phyloP scores from a whole-genome alignment of 768 basidiomycete species.

The Lactifluus subvellereus region DNA sequence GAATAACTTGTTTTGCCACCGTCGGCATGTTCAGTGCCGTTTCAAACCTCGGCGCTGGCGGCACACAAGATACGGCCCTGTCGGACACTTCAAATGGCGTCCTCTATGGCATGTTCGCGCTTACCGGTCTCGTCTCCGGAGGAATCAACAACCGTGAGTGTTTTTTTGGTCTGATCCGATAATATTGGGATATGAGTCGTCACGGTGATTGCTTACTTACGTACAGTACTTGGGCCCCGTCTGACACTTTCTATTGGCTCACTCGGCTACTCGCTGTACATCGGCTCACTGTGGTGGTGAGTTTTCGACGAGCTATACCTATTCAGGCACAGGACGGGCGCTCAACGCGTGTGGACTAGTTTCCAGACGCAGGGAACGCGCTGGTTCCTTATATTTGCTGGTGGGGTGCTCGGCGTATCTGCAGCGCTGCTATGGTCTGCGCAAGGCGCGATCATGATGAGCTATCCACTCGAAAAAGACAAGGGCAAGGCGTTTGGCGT shows the following conservation, averaged over 20 bases:
- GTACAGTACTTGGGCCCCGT: slow-evolving; percentile 42
- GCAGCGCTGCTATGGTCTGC: slow-evolving; percentile 52
- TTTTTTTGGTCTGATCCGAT: slow-evolving; percentile 7
- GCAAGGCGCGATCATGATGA: slow-evolving; percentile 50
- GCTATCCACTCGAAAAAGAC: slow-evolving; percentile 50
- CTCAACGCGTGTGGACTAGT: slow-evolving; percentile 19
- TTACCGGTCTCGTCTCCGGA: slow-evolving; percentile 39
- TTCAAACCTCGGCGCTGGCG: slow-evolving; percentile 37
- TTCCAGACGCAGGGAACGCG: slow-evolving; percentile 36
- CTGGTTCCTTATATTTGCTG: slow-evolving; percentile 45
- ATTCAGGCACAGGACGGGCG: background rate
- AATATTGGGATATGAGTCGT: background rate
- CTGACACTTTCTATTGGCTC: slow-evolving; percentile 47
- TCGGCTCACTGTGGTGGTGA: slow-evolving; percentile 43
- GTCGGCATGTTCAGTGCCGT: slow-evolving; percentile 39
- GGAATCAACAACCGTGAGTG: slow-evolving; percentile 33
- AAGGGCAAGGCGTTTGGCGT: slow-evolving; percentile 47
- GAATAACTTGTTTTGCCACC: slow-evolving; percentile 32
- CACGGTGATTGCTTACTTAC: background rate
- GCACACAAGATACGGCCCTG: slow-evolving; percentile 36
- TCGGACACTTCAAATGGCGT: slow-evolving; percentile 39
- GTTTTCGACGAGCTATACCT: slow-evolving; percentile 7
- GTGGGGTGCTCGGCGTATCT: slow-evolving; percentile 45
- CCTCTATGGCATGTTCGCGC: slow-evolving; percentile 39
- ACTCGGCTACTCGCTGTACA: slow-evolving; percentile 47